phyloP scores from a whole-genome alignment of 176 grass and related monocot species.

The Echinochloa phyllopogon region DNA sequence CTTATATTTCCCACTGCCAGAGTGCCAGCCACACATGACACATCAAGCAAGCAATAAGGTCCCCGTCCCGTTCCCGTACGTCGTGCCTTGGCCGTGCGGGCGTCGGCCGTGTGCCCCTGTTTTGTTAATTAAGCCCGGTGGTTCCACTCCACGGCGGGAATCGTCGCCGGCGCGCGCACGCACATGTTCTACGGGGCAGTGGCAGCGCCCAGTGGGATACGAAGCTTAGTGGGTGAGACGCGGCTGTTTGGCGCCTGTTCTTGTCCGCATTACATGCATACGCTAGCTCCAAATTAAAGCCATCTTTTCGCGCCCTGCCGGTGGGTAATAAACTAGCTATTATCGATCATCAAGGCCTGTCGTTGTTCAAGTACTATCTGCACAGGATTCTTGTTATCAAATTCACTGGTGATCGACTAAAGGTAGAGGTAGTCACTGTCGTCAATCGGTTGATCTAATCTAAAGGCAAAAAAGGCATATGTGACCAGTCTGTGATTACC shows the following conservation, averaged over 20 bases:
- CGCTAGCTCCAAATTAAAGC: constrained; percentile 42
- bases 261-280: constrained; percentile 63
- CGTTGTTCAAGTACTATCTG: neutral
- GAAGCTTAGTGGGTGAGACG: constrained; percentile 41
- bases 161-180: no score
- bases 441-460: neutral
- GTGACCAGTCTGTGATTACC: neutral
- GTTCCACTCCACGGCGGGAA: no score
- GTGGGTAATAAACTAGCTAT: neutral
- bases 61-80: neutral
- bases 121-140: no score
- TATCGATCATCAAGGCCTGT: neutral
- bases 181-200: constrained; percentile 41
- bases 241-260: constrained; percentile 46
- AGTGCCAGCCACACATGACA: no score
- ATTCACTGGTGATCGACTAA: neutral
- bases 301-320: neutral
- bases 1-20: neutral
- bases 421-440: neutral
- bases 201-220: constrained; percentile 51
- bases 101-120: no score
- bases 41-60: neutral
- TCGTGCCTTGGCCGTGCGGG: no score
- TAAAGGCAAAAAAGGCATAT: neutral
- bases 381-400: neutral